A percentile compares a stretch with the other conserved stretches of the same genome.
These are phyloP conservation scores for Oxyria digyna DNA, from an alignment of 148 eudicot species.

Conservation along the genomic window DNA sequence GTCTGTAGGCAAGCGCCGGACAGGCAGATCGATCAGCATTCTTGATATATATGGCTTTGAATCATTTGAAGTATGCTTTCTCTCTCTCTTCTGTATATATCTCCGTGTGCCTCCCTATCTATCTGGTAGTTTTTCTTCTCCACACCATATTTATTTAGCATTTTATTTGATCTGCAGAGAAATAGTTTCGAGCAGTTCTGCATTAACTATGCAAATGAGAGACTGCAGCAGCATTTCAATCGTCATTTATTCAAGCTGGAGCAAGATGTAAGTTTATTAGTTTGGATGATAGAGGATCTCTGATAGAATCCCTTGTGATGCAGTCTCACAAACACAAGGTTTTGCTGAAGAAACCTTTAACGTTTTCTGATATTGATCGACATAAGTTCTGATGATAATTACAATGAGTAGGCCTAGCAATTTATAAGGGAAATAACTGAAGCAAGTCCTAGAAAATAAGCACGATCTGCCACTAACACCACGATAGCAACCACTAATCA, in stretches of 20 bases:
- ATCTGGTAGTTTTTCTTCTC: not conserved
- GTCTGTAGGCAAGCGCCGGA: constrained; percentile 73
- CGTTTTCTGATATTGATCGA: too few relatives aligned
- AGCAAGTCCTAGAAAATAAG: too few relatives aligned
- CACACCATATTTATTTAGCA: not conserved
- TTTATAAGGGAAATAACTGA: too few relatives aligned
- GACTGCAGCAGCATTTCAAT: constrained; percentile 93
- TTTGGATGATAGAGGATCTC: not conserved
- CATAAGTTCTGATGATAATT: too few relatives aligned
- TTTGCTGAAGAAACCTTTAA: too few relatives aligned
- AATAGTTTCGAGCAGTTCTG: constrained; percentile 99
- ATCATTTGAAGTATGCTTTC: constrained; percentile 68
- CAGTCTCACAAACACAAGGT: too few relatives aligned
- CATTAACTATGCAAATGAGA: constrained; percentile 96
- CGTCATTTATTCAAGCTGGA: constrained; percentile 92
- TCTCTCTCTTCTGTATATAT: not conserved
- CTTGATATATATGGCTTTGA: constrained; percentile 99
- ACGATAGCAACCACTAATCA: too few relatives aligned
- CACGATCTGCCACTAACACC: too few relatives aligned
- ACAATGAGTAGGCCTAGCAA: too few relatives aligned
- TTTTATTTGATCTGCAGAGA: constrained; percentile 32
- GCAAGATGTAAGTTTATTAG: constrained; percentile 55
- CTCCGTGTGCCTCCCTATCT: not conserved
- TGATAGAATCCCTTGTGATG: too few relatives aligned
- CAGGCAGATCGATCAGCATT: constrained; percentile 97